Base-by-base conservation (phyloP, 2,329 filamentous ascomycete genomes). In the Diplodia sapinea region DNA sequence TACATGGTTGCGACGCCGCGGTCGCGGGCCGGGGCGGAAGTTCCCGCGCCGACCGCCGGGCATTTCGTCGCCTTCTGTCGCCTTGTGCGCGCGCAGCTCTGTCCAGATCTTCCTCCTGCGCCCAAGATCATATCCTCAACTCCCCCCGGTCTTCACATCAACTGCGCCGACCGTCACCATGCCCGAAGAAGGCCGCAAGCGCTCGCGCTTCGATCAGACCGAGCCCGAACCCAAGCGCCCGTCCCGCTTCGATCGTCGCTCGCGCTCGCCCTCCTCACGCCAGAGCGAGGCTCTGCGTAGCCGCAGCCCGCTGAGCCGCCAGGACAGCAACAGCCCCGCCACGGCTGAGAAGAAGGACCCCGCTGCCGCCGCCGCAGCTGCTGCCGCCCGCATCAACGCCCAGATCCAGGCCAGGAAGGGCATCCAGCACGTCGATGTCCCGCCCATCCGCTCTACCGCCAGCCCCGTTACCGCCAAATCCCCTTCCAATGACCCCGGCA, bases 141-240 rank as follows among this genome's bases (percentile, higher is more conserved):
- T 43, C 57, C 40, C 55, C 57, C 33, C 40, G 11, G 31, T 43
- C 33, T 13, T 36, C 9, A 55, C 54, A 38, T 29, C 56, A 55
- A 43, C 26, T 61, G 52, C 29, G 36, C 50, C 56, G 51, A 40
- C 40, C 13, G 33, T 61, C 57, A 67, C 54, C 70, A 93, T 96
- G 93, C 88, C 91, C 72, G 92, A 95, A 74, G 85, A 90, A 70
- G 91, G 94, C 73, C 87, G 89, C 69, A 96, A 96, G 84, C 91
- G 93, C 70, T 97, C 93, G 76, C 93, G 94, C 79, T 97, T 98
- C 80, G 94, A 98, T 78, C 92, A 96, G 79, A 95, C 89, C 56
- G 92, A 94, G 77, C 89, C 91, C 6, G 92, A 95, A 75, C 88
- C 91, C 68, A 90, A 89, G 75, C 79, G 79, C 70, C 74, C 74